phyloP scores from a whole-genome alignment of 495 filamentous ascomycete species.

The Cetradonia linearis region DNA sequence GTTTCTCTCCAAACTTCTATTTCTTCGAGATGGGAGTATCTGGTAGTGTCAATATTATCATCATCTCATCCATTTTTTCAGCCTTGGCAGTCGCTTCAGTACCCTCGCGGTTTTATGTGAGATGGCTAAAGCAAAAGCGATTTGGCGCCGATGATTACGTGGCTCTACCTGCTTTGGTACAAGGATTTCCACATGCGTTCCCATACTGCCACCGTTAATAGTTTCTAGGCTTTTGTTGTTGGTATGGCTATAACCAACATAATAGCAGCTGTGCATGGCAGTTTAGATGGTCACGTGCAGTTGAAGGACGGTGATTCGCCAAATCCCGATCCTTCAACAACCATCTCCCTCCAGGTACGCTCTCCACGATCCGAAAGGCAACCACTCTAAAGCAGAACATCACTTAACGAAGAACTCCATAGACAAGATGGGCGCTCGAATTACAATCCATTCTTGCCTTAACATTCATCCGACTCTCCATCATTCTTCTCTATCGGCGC shows the following conservation, averaged over 20 bases:
- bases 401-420: not conserved
- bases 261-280: not conserved
- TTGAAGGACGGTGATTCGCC: not conserved
- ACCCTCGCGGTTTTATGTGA: not conserved
- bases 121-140: not conserved
- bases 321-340: not conserved
- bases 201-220: not conserved
- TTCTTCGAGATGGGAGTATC: not conserved
- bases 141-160: not conserved
- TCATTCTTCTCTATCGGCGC: not conserved
- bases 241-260: not conserved
- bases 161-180: not conserved
- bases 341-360: not conserved
- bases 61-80: not conserved
- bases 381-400: not conserved
- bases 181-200: not conserved
- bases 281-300: not conserved
- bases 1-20: not conserved
- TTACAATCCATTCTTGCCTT: not conserved
- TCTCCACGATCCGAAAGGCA: not conserved
- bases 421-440: conserved; percentile 1
- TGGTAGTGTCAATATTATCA: not conserved
- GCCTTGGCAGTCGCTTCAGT: not conserved
- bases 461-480: not conserved
- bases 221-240: not conserved